phyloP scores from a whole-genome alignment of 2,329 filamentous ascomycete genomes.

The Colletotrichum sp. region DNA sequence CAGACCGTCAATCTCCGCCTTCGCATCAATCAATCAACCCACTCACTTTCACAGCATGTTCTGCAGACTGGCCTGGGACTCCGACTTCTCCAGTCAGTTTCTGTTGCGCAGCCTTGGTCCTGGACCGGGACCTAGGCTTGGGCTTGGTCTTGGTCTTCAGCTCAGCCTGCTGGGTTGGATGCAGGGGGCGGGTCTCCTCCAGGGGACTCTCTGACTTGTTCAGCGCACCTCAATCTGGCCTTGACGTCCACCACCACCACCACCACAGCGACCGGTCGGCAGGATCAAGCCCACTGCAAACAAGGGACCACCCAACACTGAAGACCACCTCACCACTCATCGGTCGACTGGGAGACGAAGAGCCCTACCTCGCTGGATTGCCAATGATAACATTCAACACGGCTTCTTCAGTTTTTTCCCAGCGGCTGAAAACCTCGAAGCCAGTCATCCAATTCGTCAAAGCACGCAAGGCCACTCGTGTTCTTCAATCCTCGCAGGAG shows the following conservation, averaged over 20 bases:
- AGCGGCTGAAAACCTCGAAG: neutral
- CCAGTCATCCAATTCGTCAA: neutral
- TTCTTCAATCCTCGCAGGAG: neutral
- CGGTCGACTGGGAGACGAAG: slow-evolving; percentile 8
- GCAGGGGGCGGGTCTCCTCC: neutral
- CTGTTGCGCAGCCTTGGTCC: neutral
- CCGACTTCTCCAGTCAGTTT: slow-evolving; percentile 1
- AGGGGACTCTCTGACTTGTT: slow-evolving; percentile 11
- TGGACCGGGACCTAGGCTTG: neutral
- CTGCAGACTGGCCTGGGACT: neutral
- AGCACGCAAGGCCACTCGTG: neutral
- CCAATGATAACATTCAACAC: neutral
- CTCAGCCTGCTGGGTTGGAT: neutral
- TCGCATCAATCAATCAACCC: slow-evolving; percentile 11
- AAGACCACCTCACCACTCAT: slow-evolving; percentile 5
- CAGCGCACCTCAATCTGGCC: neutral
- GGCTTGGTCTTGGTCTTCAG: neutral
- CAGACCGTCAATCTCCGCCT: slow-evolving; percentile 5
- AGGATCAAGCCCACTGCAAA: slow-evolving; percentile 18
- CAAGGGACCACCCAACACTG: slow-evolving; percentile 21
- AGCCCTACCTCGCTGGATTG: neutral
- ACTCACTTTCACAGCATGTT: neutral
- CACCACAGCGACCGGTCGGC: slow-evolving; percentile 6
- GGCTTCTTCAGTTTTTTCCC: neutral
- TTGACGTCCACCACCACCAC: neutral